A percentile compares a stretch with the other conserved stretches of the same genome.
Evolutionary conservation across 78 protist genomes (phyloP).

Genomic region (Anaeramoeba flamelloides): DNA sequence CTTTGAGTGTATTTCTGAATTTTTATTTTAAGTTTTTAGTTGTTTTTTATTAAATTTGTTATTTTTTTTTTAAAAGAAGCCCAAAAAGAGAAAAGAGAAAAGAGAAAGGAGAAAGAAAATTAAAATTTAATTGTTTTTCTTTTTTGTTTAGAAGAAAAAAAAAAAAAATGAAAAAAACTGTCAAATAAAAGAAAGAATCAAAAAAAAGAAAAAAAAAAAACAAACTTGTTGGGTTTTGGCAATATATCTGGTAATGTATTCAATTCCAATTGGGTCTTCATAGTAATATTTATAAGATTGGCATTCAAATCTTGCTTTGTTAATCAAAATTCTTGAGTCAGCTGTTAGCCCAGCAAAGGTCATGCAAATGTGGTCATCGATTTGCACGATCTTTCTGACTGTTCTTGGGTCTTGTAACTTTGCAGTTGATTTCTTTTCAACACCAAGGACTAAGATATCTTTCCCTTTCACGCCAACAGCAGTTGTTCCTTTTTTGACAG

Average conservation of each 20-base stretch:
- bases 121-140: neutral
- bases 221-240: slow-evolving; percentile 40
- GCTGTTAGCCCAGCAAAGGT: slow-evolving; percentile 93
- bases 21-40: neutral
- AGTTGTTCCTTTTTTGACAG: slow-evolving; percentile 90
- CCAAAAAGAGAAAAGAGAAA: neutral
- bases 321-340: slow-evolving; percentile 83
- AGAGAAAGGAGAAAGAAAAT: neutral
- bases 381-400: slow-evolving; percentile 70
- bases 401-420: slow-evolving; percentile 88
- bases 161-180: slow-evolving; percentile 9
- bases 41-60: no score
- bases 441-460: slow-evolving; percentile 67
- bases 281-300: slow-evolving; percentile 78
- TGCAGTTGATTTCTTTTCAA: slow-evolving; percentile 62
- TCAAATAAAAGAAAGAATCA: neutral
- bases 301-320: slow-evolving; percentile 81
- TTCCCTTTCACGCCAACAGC: slow-evolving; percentile 88
- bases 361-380: slow-evolving; percentile 84
- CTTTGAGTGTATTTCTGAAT: slow-evolving; percentile 85
- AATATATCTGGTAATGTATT: slow-evolving; percentile 68
- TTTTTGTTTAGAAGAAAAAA: no score
- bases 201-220: slow-evolving; percentile 29
- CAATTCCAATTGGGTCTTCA: slow-evolving; percentile 80
- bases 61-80: no score